Conservation (phyloP, 441 rosid species). For the Erysimum cheiri region DNA sequence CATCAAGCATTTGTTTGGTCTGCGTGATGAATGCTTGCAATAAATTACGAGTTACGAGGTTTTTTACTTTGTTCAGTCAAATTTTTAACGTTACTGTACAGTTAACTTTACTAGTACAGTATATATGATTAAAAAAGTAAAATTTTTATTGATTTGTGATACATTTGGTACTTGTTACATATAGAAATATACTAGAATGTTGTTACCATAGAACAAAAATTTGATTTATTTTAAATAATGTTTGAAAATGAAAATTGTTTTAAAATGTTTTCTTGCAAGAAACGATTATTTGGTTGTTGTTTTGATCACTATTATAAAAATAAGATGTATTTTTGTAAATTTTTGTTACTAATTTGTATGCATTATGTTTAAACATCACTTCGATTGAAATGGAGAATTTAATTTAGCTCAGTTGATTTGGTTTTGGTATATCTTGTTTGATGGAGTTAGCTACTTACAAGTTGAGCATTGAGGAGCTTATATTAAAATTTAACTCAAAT, state of each 20-base stretch:
- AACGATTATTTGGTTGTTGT: no score
- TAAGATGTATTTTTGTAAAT: no score
- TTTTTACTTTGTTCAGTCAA: conserved; percentile 13
- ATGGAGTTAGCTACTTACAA: background rate
- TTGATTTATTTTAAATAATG: no score
- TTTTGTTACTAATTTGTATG: background rate
- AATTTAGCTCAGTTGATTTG: background rate
- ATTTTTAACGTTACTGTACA: background rate
- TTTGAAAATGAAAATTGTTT: no score
- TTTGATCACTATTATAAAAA: no score
- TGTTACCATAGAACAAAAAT: no score
- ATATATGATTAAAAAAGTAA: no score
- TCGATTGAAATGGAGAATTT: background rate
- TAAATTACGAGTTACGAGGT: conserved; percentile 35
- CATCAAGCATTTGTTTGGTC: conserved; percentile 36
- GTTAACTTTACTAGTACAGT: conserved; percentile 1
- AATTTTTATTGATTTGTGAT: no score
- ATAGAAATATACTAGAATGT: no score
- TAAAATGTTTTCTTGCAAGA: no score
- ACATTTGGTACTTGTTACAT: no score
- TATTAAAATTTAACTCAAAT: background rate
- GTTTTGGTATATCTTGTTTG: background rate
- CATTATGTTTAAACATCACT: background rate
- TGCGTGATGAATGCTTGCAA: conserved; percentile 6
- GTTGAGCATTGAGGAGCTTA: background rate